phyloP scores from a whole-genome alignment of 2,329 filamentous ascomycete species.

The Madurella fahalii region DNA sequence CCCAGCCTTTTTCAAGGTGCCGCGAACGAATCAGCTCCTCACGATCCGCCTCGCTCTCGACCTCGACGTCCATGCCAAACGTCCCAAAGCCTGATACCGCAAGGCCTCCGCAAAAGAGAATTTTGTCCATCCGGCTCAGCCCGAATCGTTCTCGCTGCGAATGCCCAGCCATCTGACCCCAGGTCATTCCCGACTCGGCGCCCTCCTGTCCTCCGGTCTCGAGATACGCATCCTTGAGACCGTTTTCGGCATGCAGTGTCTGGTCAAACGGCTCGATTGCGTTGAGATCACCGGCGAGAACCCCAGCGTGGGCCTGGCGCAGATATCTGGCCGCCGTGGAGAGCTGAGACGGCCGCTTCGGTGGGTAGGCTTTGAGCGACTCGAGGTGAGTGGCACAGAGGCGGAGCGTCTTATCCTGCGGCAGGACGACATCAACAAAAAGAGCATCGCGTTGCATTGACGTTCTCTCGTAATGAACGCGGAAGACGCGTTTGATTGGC shows the following conservation, averaged over 20 bases:
- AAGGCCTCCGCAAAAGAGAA: conserved; percentile 41
- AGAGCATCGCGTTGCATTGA: conserved; percentile 50
- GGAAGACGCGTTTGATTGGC: conserved; percentile 42
- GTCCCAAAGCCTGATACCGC: conserved; percentile 37
- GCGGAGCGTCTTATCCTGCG: conserved; percentile 34
- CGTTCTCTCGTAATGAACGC: conserved; percentile 47
- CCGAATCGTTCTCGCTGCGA: conserved; percentile 42
- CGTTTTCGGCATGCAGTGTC: conserved; percentile 44
- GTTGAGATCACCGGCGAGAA: conserved; percentile 55
- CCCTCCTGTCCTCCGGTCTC: conserved; percentile 48
- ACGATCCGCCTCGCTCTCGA: conserved; percentile 30
- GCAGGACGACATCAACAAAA: conserved; percentile 47
- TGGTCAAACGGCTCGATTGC: conserved; percentile 53
- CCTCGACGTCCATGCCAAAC: conserved; percentile 44
- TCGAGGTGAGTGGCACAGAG: conserved; percentile 57
- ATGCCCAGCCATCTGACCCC: conserved; percentile 51
- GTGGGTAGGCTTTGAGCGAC: conserved; percentile 45
- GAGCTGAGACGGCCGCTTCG: conserved; percentile 47
- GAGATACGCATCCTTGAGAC: conserved; percentile 50
- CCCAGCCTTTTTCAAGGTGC: conserved; percentile 41
- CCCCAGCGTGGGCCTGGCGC: conserved; percentile 36
- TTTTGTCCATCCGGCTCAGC: conserved; percentile 56
- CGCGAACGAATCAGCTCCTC: conserved; percentile 23
- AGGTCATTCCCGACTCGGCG: conserved; percentile 50
- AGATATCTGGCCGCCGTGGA: conserved; percentile 41